Evolutionary conservation across 345 rosid species (phyloP).

Genomic region (Xanthoceras sorbifolium): DNA sequence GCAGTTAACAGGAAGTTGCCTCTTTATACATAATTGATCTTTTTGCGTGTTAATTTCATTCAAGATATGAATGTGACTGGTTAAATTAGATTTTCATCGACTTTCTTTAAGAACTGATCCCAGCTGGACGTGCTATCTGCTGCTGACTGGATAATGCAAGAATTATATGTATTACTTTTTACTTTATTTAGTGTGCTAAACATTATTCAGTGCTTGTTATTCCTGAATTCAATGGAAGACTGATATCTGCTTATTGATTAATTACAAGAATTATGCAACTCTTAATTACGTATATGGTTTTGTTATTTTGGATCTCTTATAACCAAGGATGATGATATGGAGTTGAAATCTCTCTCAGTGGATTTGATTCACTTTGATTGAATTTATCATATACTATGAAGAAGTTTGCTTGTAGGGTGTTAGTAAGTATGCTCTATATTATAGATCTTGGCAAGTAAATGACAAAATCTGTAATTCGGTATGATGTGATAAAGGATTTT

Average conservation of each 20-base stretch:
- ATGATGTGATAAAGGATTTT: background rate
- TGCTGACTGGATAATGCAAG: background rate
- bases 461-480: background rate
- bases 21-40: constrained; percentile 7
- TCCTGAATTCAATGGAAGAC: background rate
- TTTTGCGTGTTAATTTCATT: background rate
- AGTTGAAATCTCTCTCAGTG: background rate
- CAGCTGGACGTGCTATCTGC: background rate
- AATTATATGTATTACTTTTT: no score
- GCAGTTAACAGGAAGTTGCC: background rate
- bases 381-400: background rate
- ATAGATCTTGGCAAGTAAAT: background rate
- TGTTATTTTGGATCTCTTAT: background rate
- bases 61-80: background rate
- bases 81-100: background rate
- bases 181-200: background rate
- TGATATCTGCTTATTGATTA: background rate
- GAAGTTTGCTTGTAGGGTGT: background rate
- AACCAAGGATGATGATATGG: background rate
- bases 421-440: background rate
- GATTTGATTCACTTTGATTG: background rate
- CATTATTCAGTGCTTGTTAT: background rate
- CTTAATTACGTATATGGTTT: background rate
- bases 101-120: background rate
- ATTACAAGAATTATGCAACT: background rate